Base-by-base conservation (phyloP, 805 yeast species). In the Ogataea populi-albae region DNA sequence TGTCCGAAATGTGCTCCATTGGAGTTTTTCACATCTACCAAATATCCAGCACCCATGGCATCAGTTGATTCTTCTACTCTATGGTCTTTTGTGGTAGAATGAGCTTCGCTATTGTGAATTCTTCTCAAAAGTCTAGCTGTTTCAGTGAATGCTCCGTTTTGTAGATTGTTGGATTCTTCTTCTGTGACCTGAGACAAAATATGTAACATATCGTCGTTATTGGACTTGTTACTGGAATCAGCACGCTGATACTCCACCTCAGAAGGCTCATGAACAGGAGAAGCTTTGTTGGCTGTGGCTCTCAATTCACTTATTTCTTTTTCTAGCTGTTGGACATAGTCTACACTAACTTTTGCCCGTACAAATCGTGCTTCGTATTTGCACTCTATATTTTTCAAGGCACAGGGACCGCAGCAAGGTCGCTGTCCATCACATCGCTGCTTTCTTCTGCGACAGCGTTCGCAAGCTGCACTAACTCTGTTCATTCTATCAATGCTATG, bases 21-120 rank as follows among this genome's bases (percentile, higher is more conserved):
- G 24, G 10, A 10, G 20, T 17, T 16, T 12, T 20, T 30, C 9
- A n/a, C 11, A 19, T 18, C 19, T 6, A n/a, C 23, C 14, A 30
- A 17, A 30, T 30, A 30, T 5, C 32, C 32, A 6, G 32, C 14
- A 17, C 32, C 32, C 32, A 30, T 30, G 10, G 32, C 32, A 30
- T 30, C 32, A 8, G 32, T 19, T 8, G 32, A 30, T 12, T 17
- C 14, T 12, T 17, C 31, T 7, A 17, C 30, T 8, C 16, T 8
- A 7, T 6, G 7, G 19, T 8, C 9, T 6, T 10, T 27, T 6
- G n/a, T 8, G 11, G 15, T n/a, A 6, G 27, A 8, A 8, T 8
- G 8, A 25, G 15, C 27, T 7, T 25, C n/a, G 6, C 6, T 6
- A 8, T 6, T 14, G 27, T 25, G 27, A 25, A 25, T 25, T 12